phyloP scores from a whole-genome alignment of 805 yeast species.

The Kodamaea kaohsiungensis region DNA sequence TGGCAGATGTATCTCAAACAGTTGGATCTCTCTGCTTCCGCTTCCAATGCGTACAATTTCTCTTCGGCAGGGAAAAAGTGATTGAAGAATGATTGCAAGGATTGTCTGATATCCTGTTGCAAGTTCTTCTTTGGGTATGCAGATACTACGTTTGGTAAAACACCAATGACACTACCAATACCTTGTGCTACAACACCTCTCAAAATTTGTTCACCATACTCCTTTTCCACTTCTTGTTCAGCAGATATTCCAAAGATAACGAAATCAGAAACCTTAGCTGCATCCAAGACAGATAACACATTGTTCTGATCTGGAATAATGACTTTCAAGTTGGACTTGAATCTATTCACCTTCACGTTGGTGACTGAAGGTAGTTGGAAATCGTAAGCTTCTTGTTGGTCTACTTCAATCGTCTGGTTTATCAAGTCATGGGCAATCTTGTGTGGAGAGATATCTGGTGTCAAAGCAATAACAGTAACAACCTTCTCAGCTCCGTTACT shows the following conservation, averaged over 20 bases:
- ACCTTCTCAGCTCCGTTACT: conserved; percentile 79
- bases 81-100: conserved; percentile 40
- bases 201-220: conserved; percentile 83
- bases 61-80: conserved; percentile 67
- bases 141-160: conserved; percentile 68
- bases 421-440: conserved; percentile 57
- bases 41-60: conserved; percentile 70
- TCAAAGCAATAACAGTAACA: conserved; percentile 76
- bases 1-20: conserved; percentile 79
- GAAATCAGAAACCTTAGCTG: conserved; percentile 86
- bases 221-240: conserved; percentile 72
- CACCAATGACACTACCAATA: conserved; percentile 77
- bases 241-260: conserved; percentile 91
- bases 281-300: conserved; percentile 73
- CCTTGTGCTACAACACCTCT: conserved; percentile 93
- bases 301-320: conserved; percentile 69
- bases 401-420: conserved; percentile 32
- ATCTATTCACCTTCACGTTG: conserved; percentile 57
- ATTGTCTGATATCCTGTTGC: conserved; percentile 60
- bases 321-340: conserved; percentile 73
- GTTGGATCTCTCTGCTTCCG: conserved; percentile 65
- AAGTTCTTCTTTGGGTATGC: conserved; percentile 73
- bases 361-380: conserved; percentile 50
- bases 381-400: conserved; percentile 19
- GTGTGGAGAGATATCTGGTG: conserved; percentile 62